These are phyloP conservation scores for Gomphus bonarii DNA, from an alignment of 1,284 basidiomycete genomes.

Conservation along the genomic window DNA sequence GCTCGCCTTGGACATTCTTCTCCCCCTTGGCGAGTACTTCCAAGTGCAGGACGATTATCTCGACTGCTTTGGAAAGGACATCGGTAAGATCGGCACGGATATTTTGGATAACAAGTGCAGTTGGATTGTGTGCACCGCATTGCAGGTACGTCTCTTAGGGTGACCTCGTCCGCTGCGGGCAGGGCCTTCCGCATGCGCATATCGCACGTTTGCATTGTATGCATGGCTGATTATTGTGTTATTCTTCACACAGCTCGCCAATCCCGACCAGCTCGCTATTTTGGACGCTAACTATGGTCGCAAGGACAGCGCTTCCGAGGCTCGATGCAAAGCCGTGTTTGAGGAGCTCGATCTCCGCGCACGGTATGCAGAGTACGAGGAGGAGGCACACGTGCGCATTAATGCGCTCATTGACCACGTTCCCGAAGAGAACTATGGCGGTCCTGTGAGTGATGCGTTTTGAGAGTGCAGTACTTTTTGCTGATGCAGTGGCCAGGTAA, in stretches of 20 bases:
- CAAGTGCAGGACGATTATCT: slow-evolving; percentile 98
- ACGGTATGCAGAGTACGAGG: slow-evolving; percentile 74
- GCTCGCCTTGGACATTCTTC: slow-evolving; percentile 72
- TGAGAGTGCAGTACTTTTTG: not conserved
- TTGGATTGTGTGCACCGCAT: slow-evolving; percentile 91
- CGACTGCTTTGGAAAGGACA: slow-evolving; percentile 83
- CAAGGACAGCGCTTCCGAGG: slow-evolving; percentile 60
- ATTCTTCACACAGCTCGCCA: slow-evolving; percentile 25
- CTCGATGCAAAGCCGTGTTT: slow-evolving; percentile 70
- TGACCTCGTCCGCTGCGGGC: too few relatives aligned
- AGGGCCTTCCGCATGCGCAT: too few relatives aligned
- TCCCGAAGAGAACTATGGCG: slow-evolving; percentile 35
- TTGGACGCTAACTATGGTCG: slow-evolving; percentile 82
- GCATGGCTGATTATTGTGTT: not conserved
- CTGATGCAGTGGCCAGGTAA: slow-evolving; percentile 25
- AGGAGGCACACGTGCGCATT: slow-evolving; percentile 59
- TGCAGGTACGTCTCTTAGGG: slow-evolving; percentile 28
- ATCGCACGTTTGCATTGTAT: too few relatives aligned
- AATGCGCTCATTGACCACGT: slow-evolving; percentile 59
- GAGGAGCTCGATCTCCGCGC: slow-evolving; percentile 60
- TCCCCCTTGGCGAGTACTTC: slow-evolving; percentile 97
- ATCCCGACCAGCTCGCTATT: slow-evolving; percentile 43
- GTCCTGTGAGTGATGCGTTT: not conserved
- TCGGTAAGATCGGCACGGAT: slow-evolving; percentile 97
- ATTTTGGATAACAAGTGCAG: slow-evolving; percentile 99